A percentile compares a stretch with the other conserved stretches of the same genome.
Evolutionary conservation across 345 rosid genomes (phyloP).

Genomic region (Corymbia maculata): DNA sequence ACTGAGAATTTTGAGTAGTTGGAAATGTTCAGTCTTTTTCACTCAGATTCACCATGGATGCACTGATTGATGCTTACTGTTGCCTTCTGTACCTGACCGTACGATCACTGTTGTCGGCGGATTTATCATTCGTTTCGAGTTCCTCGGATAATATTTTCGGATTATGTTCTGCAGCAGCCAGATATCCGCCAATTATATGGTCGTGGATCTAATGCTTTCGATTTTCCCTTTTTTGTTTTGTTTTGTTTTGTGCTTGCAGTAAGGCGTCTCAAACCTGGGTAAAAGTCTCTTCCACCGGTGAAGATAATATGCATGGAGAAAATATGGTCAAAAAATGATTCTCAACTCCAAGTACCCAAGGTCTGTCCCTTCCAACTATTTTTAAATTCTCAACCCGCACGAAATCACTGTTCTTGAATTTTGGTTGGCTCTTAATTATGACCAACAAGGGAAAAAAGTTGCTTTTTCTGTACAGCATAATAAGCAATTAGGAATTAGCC

Average conservation of each 20-base stretch:
- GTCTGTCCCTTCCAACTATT: constrained; percentile 6
- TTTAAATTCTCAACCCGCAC: background rate
- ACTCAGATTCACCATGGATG: background rate
- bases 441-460: background rate
- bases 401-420: background rate
- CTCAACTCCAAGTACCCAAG: constrained; percentile 63
- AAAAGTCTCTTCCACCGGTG: constrained; percentile 14
- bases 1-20: background rate
- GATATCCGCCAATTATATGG: background rate
- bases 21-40: background rate
- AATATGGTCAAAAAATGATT: constrained; percentile 81
- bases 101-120: background rate
- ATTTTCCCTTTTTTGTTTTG: background rate
- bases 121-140: background rate
- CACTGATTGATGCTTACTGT: background rate
- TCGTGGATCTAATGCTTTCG: background rate
- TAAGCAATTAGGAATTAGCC: background rate
- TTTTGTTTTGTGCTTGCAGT: constrained; percentile 17
- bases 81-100: background rate
- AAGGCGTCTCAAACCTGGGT: constrained; percentile 29
- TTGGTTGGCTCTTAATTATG: background rate
- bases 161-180: background rate
- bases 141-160: background rate
- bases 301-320: constrained; percentile 75
- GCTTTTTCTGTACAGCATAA: background rate